Evolutionary conservation across 495 filamentous ascomycete species (phyloP), one percentile per base, ranked within the genome.

Genomic region (Ascodesmis nigricans): DNA sequence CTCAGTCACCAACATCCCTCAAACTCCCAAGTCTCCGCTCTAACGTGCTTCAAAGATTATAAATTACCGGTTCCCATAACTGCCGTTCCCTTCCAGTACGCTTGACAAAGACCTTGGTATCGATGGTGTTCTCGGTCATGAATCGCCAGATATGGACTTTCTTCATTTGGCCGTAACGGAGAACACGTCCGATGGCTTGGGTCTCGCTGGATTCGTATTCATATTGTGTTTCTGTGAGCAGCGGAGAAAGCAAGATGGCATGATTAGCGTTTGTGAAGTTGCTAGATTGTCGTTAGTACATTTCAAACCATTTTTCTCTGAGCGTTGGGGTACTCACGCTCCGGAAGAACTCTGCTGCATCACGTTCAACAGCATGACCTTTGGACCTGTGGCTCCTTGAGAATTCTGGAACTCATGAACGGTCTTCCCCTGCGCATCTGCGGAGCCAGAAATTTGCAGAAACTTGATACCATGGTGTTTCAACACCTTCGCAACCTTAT

Each of bases 231-330:
- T 20, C 33, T 0, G 63, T 53, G 2, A 72, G 55, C 1, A 69
- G 49, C 1, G 79, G 77, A 0, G 62, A 64, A 7, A 74, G 53
- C 49, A 91, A 84, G 31, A 90, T 64, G 21, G 83, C 58, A 40
- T 87, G 79, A 36, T 78, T 82, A 0, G 78, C 76, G 24, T 64
- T 62, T 30, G 71, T 70, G 2, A 87, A 55, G 45, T 90, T 90
- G 13, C 71, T 75, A 42, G 28, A 27, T 4, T 26, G 11, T 20
- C 19, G 38, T 55, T 37, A 55, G 44, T 32, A 44, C 21, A 14
- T 38, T 31, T 41, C 28, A 17, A 31, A 13, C 9, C 9, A 21
- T 36, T 11, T 31, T 1, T 15, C 25, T 19, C n/a, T 6, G 2
- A 21, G 28, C 6, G 18, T 18, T 24, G 7, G 4, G n/a, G 31